Evolutionary conservation across 2,329 filamentous ascomycete genomes (phyloP).

Genomic region (Ustilaginoidea virens): DNA sequence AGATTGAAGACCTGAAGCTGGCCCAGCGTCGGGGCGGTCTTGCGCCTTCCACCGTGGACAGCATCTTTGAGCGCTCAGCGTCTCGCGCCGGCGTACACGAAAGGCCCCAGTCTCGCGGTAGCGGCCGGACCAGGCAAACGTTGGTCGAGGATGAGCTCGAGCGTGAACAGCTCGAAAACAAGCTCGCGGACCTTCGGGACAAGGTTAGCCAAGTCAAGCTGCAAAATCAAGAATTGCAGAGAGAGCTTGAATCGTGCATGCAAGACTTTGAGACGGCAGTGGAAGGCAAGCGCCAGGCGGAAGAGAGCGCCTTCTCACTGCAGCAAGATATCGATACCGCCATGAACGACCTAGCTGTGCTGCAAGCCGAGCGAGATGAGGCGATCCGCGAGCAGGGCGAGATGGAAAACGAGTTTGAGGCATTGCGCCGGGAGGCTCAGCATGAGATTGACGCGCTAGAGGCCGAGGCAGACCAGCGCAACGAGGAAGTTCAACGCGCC

Average conservation of each 20-base stretch:
- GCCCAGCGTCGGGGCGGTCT: conserved; percentile 55
- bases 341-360: conserved; percentile 61
- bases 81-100: conserved; percentile 59
- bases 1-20: conserved; percentile 93
- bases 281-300: conserved; percentile 43
- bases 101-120: conserved; percentile 59
- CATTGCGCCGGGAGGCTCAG: conserved; percentile 46
- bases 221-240: conserved; percentile 76
- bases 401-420: conserved; percentile 45
- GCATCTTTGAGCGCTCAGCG: conserved; percentile 84
- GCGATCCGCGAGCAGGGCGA: conserved; percentile 50
- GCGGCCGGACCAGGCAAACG: conserved; percentile 51
- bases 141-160: conserved; percentile 53
- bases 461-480: conserved; percentile 56
- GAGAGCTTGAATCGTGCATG: conserved; percentile 65
- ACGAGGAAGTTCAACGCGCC: conserved; percentile 53
- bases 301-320: conserved; percentile 43
- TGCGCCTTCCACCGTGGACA: conserved; percentile 59
- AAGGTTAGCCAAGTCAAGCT: conserved; percentile 75
- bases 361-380: conserved; percentile 78
- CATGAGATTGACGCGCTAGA: conserved; percentile 53
- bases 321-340: conserved; percentile 70
- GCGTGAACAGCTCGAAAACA: conserved; percentile 73
- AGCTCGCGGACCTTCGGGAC: conserved; percentile 70
- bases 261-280: conserved; percentile 65